These are phyloP conservation scores for Ophiostoma australiae DNA, from an alignment of 2,329 filamentous ascomycete species.

Conservation along the genomic window DNA sequence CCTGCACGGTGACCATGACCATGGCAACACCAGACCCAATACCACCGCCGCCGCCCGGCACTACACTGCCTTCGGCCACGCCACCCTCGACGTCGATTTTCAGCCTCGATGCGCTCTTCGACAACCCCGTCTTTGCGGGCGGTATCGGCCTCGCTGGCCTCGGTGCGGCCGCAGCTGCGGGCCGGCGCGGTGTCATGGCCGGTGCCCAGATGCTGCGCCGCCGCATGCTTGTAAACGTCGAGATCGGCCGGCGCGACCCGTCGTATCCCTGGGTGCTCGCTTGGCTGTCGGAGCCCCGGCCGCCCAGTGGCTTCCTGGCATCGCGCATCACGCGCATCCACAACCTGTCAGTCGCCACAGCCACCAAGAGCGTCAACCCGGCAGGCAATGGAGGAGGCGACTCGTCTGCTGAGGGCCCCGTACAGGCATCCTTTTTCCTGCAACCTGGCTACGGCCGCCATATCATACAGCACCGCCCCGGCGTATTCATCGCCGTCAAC, in stretches of 20 bases:
- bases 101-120: conserved; percentile 53
- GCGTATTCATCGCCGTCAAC: conserved; percentile 81
- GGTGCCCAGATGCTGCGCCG: conserved; percentile 70
- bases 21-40: conserved; percentile 18
- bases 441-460: conserved; percentile 89
- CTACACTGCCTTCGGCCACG: not conserved
- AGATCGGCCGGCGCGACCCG: conserved; percentile 89
- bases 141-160: conserved; percentile 89
- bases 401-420: conserved; percentile 57
- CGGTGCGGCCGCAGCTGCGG: conserved; percentile 74
- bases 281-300: conserved; percentile 84
- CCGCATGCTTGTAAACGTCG: conserved; percentile 87
- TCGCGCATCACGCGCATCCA: conserved; percentile 56
- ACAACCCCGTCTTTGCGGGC: conserved; percentile 60
- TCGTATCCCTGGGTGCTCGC: conserved; percentile 92
- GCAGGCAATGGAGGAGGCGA: conserved; percentile 38
- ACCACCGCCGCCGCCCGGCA: conserved; percentile 1
- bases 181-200: conserved; percentile 68
- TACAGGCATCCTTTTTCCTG: conserved; percentile 75
- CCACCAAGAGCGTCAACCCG: conserved; percentile 48
- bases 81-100: conserved; percentile 19
- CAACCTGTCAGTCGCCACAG: conserved; percentile 54
- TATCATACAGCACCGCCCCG: conserved; percentile 71
- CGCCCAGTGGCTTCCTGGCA: conserved; percentile 55
- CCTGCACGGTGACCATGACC: conserved; percentile 14